phyloP scores from a whole-genome alignment of 768 basidiomycete species.

The Lenzites betulinus region DNA sequence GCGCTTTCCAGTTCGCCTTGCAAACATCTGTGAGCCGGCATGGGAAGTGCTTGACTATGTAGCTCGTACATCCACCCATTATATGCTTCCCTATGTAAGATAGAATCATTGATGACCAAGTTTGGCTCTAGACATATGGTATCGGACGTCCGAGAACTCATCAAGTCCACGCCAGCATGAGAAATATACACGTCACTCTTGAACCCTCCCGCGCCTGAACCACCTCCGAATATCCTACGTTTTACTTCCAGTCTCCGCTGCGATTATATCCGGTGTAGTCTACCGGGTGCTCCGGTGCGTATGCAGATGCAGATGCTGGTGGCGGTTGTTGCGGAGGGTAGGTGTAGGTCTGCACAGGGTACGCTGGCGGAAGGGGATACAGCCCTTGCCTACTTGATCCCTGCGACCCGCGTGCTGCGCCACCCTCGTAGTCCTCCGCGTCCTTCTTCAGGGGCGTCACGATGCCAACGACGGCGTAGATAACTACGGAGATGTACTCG shows the following conservation, averaged over 20 bases:
- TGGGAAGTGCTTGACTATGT: conserved; percentile 76
- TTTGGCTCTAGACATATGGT: no score
- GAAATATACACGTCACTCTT: no score
- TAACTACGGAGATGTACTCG: conserved; percentile 53
- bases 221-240: no score
- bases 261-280: no score
- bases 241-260: no score
- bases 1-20: conserved; percentile 48
- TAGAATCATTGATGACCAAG: no score
- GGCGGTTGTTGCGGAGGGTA: background rate
- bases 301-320: background rate
- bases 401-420: background rate
- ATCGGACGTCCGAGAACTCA: no score
- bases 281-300: background rate
- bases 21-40: conserved; percentile 41
- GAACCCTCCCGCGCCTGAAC: no score
- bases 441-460: conserved; percentile 10
- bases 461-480: conserved; percentile 42
- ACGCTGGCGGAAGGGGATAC: background rate
- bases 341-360: background rate
- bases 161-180: no score
- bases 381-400: background rate
- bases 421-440: background rate
- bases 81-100: background rate
- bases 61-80: conserved; percentile 51